Conservation (phyloP, 129 eudicot genomes). For the Helianthus annuus region HanXRQr2.0-SUNRISE NC_035445.2:114604769-114605268, state of each 20-base stretch:
- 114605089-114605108: slow-evolving; percentile 92
- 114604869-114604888: slow-evolving; percentile 77
- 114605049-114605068: slow-evolving; percentile 68
- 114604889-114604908: slow-evolving; percentile 76
- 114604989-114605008: slow-evolving; percentile 68
- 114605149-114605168: slow-evolving; percentile 84
- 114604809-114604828: slow-evolving; percentile 50
- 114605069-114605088: slow-evolving; percentile 81
- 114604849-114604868: slow-evolving; percentile 71
- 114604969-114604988: slow-evolving; percentile 54
- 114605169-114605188: slow-evolving; percentile 88
- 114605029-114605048: slow-evolving; percentile 48
- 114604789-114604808: slow-evolving; percentile 68
- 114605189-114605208: slow-evolving; percentile 19
- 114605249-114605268: too few species aligned
- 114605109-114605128: slow-evolving; percentile 55
- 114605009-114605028: slow-evolving; percentile 59
- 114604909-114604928: slow-evolving; percentile 59
- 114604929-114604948: slow-evolving; percentile 78
- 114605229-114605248: slow-evolving; percentile 1
- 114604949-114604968: slow-evolving; percentile 64
- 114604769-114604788: slow-evolving; percentile 67
- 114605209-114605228: neutral
- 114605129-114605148: slow-evolving; percentile 73
- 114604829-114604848: slow-evolving; percentile 61